Evolutionary conservation across 139 green algal genomes (phyloP).

Genomic region (Eudorina sp.): DNA sequence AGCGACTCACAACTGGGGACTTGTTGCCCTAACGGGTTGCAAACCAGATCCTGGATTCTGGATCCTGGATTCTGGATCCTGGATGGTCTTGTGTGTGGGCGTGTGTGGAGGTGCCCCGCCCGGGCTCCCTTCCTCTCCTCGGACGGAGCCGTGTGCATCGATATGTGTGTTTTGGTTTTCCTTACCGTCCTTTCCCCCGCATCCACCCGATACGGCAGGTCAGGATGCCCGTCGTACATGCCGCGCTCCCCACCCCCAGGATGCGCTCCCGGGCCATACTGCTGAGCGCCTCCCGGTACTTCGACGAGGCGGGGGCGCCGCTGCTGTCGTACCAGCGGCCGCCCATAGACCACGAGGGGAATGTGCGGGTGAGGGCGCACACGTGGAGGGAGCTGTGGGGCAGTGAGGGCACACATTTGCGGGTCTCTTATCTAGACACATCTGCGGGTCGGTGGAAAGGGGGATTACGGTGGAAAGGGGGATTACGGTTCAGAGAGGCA

Average conservation of each 20-base stretch:
- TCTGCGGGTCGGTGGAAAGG: no score
- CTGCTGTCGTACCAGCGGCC: not conserved
- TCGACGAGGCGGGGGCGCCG: not conserved
- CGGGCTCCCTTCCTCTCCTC: no score
- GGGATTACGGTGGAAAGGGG: no score
- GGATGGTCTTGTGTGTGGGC: not conserved
- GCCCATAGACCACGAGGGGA: not conserved
- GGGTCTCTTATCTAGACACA: no score
- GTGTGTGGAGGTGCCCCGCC: not conserved
- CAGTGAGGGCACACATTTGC: not conserved
- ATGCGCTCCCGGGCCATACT: slow-evolving; percentile 13
- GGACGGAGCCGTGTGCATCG: not conserved
- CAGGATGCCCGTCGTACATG: not conserved
- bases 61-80: no score
- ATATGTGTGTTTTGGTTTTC: not conserved
- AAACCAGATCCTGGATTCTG: no score
- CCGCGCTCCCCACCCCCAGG: not conserved
- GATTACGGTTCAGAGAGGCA: no score
- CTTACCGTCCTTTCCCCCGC: not conserved
- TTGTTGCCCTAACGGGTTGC: no score
- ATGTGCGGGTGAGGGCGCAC: not conserved
- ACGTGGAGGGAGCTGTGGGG: not conserved
- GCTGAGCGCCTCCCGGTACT: not conserved
- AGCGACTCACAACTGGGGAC: no score
- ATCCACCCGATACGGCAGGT: no score